Evolutionary conservation across 805 yeast species (phyloP).

Genomic region (Nakazawaea sp.): DNA sequence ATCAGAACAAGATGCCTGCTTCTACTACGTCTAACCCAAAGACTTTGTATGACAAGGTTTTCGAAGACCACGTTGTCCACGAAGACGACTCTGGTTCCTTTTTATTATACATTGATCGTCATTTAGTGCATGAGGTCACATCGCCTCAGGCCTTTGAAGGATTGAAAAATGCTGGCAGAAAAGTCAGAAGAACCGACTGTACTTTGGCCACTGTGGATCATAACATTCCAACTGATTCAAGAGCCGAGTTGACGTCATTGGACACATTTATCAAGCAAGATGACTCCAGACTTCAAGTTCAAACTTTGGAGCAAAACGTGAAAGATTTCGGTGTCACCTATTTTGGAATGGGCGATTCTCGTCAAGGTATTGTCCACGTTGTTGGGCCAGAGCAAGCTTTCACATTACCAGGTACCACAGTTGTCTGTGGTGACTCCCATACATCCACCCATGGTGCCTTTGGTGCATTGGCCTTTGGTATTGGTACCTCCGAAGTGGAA

Average conservation of each 20-base stretch:
- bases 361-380: conserved; percentile 98
- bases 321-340: conserved; percentile 83
- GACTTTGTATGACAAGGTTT: conserved; percentile 94
- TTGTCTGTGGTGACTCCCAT: conserved; percentile 98
- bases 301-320: conserved; percentile 89
- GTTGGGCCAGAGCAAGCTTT: conserved; percentile 99
- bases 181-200: conserved; percentile 87
- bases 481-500: conserved; percentile 98
- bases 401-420: conserved; percentile 97
- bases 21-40: conserved; percentile 35
- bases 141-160: conserved; percentile 99
- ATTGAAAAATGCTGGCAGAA: conserved; percentile 76
- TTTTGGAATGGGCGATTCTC: conserved; percentile 88
- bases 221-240: conserved; percentile 92
- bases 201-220: conserved; percentile 95
- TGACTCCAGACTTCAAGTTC: conserved; percentile 88
- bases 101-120: conserved; percentile 90
- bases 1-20: conserved; percentile 20
- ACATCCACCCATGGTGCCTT: conserved; percentile 99
- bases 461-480: conserved; percentile 96
- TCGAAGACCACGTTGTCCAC: conserved; percentile 90
- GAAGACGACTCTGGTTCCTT: conserved; percentile 82
- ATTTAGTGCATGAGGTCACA: conserved; percentile 96
- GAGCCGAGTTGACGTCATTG: conserved; percentile 66
- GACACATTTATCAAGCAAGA: conserved; percentile 80